A percentile compares a stretch with the other conserved stretches of the same genome.
phyloP scores from a whole-genome alignment of 1,284 basidiomycete genomes.

The Sutorius eximius region DNA sequence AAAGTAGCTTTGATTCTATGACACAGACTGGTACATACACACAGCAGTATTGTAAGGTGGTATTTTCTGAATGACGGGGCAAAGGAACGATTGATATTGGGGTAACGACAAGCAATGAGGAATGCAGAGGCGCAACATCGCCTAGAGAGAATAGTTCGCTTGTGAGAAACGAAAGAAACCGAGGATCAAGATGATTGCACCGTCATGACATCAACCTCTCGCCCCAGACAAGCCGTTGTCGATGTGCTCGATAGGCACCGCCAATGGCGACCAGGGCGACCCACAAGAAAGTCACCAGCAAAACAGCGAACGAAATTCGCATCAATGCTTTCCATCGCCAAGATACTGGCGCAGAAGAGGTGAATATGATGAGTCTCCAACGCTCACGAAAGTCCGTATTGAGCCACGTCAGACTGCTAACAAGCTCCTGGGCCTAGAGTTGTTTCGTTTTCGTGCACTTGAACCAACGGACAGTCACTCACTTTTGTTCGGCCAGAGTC shows the following conservation, averaged over 20 bases:
- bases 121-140: neutral
- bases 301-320: conserved; percentile 56
- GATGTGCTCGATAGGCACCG: conserved; percentile 68
- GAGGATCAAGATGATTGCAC: neutral
- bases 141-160: neutral
- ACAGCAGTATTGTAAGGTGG: neutral
- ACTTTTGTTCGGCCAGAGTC: conserved; percentile 70
- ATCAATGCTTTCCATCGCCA: conserved; percentile 62
- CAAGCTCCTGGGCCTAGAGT: conserved; percentile 58
- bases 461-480: conserved; percentile 1
- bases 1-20: conserved; percentile 1
- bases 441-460: neutral
- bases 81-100: neutral
- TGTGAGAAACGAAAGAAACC: neutral
- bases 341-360: conserved; percentile 64
- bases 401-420: conserved; percentile 64
- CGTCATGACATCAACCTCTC: conserved; percentile 65
- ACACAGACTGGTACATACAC: conserved; percentile 21
- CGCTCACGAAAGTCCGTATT: conserved; percentile 73
- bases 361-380: conserved; percentile 69
- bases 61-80: neutral
- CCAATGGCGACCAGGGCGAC: conserved; percentile 59
- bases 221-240: conserved; percentile 73
- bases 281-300: conserved; percentile 56
- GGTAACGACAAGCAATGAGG: neutral